Base-by-base conservation (phyloP, 345 rosid species). In the Melaleuca quinquenervia region DNA sequence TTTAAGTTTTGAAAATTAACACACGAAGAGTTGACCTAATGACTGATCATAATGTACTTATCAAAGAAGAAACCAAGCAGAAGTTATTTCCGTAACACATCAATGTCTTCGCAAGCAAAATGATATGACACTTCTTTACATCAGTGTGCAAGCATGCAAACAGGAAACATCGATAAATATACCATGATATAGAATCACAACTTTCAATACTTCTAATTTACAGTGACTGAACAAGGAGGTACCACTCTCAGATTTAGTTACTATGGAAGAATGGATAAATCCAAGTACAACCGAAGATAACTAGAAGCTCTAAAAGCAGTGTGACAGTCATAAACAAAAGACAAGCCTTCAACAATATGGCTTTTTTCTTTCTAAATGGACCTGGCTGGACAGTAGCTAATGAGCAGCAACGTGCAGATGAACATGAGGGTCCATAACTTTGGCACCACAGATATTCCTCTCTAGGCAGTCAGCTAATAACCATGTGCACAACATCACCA, bases 401-500 rank as follows among this genome's bases (percentile, higher is more conserved):
- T 18, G 78, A 70, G 80, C 12, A 36, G 48, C 48, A 70, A 70
- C 80, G 18, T 70, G 26, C 48, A 9, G 24, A 36, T 70, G 80
- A 62, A 62, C 44, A 62, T 62, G 75, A 36, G 9, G 80, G 48
- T 70, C 48, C 14, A 4, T 11, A 41, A 70, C 36, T 9, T 36
- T 70, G 84, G 85, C 52, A 55, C 21, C 56, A 75, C 36, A 14
- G 83, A 60, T 75, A 85, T 75, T 64, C n/a, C 52, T 52, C 78
- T 58, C 26, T 49, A 21, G n/a, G 21, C 9, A 82, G 82, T 83
- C 62, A 83, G 15, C 82, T 86, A 41, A 80, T 62, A 70, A 70
- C 80, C 88, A 97, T 94, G 82, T 91, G 96, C 91, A 95, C 98
- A 85, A 84, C 91, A 21, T 92, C 99, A 26, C 92, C 96, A 53